Evolutionary conservation across 108 stramenopile species (phyloP), one percentile per base, ranked within the genome.

Genomic region (Seminavis robusta): DNA sequence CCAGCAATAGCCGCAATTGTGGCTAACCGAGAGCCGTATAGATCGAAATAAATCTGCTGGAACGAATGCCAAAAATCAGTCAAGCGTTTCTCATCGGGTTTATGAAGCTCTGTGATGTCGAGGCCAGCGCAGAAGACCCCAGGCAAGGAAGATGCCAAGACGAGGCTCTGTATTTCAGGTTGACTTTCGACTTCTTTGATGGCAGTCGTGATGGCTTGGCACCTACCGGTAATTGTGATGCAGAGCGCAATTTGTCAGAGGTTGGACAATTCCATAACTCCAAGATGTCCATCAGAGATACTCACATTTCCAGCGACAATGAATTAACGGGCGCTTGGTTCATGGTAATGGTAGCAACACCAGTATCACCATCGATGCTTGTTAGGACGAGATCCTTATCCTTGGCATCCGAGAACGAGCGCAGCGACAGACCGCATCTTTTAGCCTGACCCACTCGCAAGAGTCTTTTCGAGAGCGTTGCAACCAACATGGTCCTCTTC

Each of bases 81-180:
- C 20, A 94, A 53, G 5, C 88, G 66, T 11, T 67, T 67, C 2
- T 26, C n/a, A 17, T 83, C 62, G 36, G 94, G 90, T 15, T 77
- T 40, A 34, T 81, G 42, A 29, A 94, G 43, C 63, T 92, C 90
- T 0, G 33, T 59, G 26, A 94, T 33, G 71, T 94, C 94, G 4
- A 94, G 67, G 17, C 94, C 94, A 16, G 90, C 90, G 3, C 75
- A 87, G 48, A 94, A 90, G 19, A 91, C 86, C n/a, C 64, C 63
- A 1, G 75, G 72, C 19, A 73, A 58, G 23, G 77, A 67, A 1
- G 88, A 90, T 4, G 67, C 24, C 1, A 94, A 56, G 1, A 94
- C 60, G 38, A 94, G 33, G 23, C 69, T 70, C 33, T 89, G 66
- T 2, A 85, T 75, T 31, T 67, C 47, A 28, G 50, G 61, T 33